Evolutionary conservation across 75 land plant species (phyloP).

Genomic region (Gnetum montanum): DNA sequence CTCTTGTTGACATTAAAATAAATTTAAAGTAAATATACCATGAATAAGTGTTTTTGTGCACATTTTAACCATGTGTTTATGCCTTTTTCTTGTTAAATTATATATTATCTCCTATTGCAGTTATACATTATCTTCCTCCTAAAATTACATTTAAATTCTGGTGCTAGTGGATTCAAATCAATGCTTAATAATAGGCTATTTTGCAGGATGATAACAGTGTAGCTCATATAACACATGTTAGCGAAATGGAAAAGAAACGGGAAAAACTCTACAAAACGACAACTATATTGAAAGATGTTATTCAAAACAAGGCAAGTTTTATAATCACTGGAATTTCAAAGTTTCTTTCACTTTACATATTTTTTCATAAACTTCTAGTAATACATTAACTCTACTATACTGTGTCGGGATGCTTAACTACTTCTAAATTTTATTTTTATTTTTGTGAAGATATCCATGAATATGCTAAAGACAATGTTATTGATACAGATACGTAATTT

Average conservation of each 20-base stretch:
- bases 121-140: too few relatives aligned
- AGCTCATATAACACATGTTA: slow-evolving; percentile 93
- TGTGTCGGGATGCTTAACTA: too few relatives aligned
- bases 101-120: too few relatives aligned
- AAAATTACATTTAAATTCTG: too few relatives aligned
- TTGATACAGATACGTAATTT: too few relatives aligned
- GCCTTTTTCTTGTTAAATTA: too few relatives aligned
- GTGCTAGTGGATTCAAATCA: background rate
- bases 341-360: background rate
- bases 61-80: too few relatives aligned
- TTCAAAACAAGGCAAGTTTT: slow-evolving; percentile 85
- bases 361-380: background rate
- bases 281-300: slow-evolving; percentile 82
- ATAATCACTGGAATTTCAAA: background rate
- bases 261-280: slow-evolving; percentile 87
- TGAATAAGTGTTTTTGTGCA: too few relatives aligned
- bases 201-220: slow-evolving; percentile 93
- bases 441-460: too few relatives aligned
- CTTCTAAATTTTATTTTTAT: too few relatives aligned
- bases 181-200: background rate
- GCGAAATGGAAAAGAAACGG: slow-evolving; percentile 96
- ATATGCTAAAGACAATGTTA: too few relatives aligned
- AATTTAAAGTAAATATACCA: background rate
- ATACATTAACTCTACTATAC: too few relatives aligned
- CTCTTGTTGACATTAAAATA: background rate